Conservation (phyloP, 345 rosid species). For the Pseudoturritis turrita region DNA sequence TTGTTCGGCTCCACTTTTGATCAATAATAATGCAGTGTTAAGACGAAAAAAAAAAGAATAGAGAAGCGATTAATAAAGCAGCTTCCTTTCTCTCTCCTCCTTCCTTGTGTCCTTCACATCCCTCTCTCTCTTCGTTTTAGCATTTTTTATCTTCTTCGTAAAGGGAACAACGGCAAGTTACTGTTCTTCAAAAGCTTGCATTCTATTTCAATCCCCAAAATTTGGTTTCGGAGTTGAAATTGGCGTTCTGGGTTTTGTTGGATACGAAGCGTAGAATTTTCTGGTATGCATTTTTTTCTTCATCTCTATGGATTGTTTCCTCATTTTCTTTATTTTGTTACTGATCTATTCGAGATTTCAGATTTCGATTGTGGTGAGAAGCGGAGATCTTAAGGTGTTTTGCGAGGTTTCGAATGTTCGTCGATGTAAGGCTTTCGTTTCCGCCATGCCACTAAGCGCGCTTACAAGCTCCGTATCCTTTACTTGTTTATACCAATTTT, state of each 20-base stretch:
- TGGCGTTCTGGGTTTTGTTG: not conserved
- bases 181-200: slow-evolving; percentile 15
- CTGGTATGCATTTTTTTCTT: not conserved
- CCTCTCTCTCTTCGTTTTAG: not conserved
- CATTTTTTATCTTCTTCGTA: slow-evolving; percentile 4
- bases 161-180: slow-evolving; percentile 15
- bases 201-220: not conserved
- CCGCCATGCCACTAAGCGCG: slow-evolving; percentile 93
- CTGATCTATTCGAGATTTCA: slow-evolving; percentile 17
- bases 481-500: not conserved
- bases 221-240: not conserved
- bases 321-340: not conserved
- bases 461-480: slow-evolving; percentile 99
- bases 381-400: slow-evolving; percentile 10
- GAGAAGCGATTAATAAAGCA: not conserved
- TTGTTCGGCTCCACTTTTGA: no score
- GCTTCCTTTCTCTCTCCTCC: not conserved
- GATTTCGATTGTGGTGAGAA: slow-evolving; percentile 7
- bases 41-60: no score
- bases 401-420: slow-evolving; percentile 29
- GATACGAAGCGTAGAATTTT: not conserved
- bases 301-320: not conserved
- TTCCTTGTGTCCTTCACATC: slow-evolving; percentile 1
- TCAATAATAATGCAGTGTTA: no score
- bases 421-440: slow-evolving; percentile 20